Base-by-base conservation (phyloP, 805 yeast genomes). In the Starmerella floricola region DNA sequence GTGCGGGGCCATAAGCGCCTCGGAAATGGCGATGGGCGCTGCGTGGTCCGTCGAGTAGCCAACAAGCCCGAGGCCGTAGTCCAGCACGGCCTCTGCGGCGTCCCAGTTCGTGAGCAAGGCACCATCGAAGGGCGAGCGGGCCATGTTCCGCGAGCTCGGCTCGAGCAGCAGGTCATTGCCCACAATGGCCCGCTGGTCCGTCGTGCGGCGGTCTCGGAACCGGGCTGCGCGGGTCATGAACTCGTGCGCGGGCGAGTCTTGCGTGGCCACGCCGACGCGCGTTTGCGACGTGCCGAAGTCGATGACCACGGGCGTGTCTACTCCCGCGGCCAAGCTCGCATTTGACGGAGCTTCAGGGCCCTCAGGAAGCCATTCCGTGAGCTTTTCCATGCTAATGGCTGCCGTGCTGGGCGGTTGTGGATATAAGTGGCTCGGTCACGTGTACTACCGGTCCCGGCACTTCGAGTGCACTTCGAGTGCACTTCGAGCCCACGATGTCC, bases 51-150 rank as follows among this genome's bases (percentile, higher is more conserved):
- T 31, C 19, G 34, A 32, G 55, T 2, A 85, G 91, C 88, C 80
- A 36, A 88, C 55, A 58, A 84, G 93, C 46, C 75, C 72, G 57
- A 91, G 79, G 0, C 86, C 67, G 56, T 86, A 91, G 60, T 88
- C 97, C 38, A 91, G 58, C 40, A 88, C 72, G 44, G 69, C 72
- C 58, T 91, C 98, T 2, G 79, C 71, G 44, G 78, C 73, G 44
- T 91, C 97, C 97, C 97, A 93, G 59, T 87, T 93, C 20, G 93
- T 78, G 28, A 91, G 67, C 51, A 85, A 64, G 4, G 83, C 73
- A 0, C 94, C 95, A 59, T 91, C 98, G 56, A 73, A 88, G 0
- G 96, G 95, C 4, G 83, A 67, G 53, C 74, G 77, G 27, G 83
- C 72, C 41, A 78, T 78, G 15, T 82, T 68, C 48, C 78, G 72